phyloP scores from a whole-genome alignment of 352 stramenopile species.

The Pythium guiyangense region DNA sequence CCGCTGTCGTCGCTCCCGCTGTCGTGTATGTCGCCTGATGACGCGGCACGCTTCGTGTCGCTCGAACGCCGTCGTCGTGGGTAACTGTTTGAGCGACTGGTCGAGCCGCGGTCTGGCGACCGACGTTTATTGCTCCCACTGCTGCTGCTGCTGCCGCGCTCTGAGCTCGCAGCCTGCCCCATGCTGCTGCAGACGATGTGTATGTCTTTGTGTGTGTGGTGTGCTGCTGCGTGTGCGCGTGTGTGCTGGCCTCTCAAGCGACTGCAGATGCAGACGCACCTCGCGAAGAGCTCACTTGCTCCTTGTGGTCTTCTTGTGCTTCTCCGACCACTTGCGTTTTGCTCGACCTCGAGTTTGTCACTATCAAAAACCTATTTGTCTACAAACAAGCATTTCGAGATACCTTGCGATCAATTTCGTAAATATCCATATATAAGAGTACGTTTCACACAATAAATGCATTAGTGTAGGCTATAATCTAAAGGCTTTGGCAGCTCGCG shows the following conservation, averaged over 20 bases:
- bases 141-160: slow-evolving; percentile 12
- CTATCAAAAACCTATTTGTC: too few relatives aligned
- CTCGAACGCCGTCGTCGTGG: background rate
- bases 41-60: background rate
- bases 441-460: background rate
- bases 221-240: too few relatives aligned
- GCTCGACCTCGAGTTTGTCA: too few relatives aligned
- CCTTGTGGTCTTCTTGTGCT: too few relatives aligned
- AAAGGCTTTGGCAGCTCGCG: slow-evolving; percentile 5
- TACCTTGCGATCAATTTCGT: too few relatives aligned
- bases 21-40: background rate
- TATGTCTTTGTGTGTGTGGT: background rate
- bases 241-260: too few relatives aligned
- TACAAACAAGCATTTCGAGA: too few relatives aligned
- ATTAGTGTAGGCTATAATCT: slow-evolving; percentile 1
- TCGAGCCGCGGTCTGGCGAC: slow-evolving; percentile 7
- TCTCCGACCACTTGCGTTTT: too few relatives aligned
- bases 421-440: background rate
- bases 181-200: slow-evolving; percentile 15
- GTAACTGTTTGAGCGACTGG: slow-evolving; percentile 9
- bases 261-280: too few relatives aligned
- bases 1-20: background rate
- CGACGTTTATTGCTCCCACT: background rate
- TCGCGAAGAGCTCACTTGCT: too few relatives aligned
- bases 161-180: slow-evolving; percentile 28